Percentiles rank a stretch among this genome's conserved stretches.
These are phyloP conservation scores for Barbarea vulgaris DNA, from an alignment of 345 rosid genomes.

Conservation along the genomic window DNA sequence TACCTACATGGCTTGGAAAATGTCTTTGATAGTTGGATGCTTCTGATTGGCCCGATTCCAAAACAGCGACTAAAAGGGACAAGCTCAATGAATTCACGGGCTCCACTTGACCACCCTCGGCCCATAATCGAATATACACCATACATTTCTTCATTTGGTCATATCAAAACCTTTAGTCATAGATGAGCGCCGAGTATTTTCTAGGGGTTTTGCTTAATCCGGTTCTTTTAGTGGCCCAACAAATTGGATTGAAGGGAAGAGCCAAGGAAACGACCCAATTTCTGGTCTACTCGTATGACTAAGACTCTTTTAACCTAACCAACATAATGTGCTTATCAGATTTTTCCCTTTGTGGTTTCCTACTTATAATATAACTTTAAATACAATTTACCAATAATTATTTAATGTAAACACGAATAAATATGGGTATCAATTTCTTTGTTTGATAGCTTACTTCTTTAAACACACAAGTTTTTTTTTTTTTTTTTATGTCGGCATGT, in stretches of 20 bases:
- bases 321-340: not conserved
- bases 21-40: slow-evolving; percentile 13
- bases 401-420: too few species aligned
- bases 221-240: slow-evolving; percentile 10
- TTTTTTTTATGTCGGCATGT: not conserved
- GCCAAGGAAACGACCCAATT: not conserved
- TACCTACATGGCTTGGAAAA: slow-evolving; percentile 5
- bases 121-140: slow-evolving; percentile 20
- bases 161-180: slow-evolving; percentile 9
- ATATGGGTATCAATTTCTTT: too few species aligned
- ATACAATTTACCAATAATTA: too few species aligned
- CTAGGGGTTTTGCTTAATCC: slow-evolving; percentile 17
- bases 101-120: slow-evolving; percentile 4
- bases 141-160: not conserved
- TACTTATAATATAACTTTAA: too few species aligned
- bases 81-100: slow-evolving; percentile 3
- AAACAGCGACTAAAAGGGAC: slow-evolving; percentile 11
- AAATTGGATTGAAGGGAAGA: not conserved
- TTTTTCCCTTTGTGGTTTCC: not conserved
- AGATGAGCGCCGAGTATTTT: not conserved
- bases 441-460: not conserved
- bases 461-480: not conserved
- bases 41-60: not conserved
- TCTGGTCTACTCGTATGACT: not conserved
- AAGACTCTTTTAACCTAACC: not conserved